Evolutionary conservation across 805 yeast genomes (phyloP).

Genomic region (Zygosaccharomyces lentus): DNA sequence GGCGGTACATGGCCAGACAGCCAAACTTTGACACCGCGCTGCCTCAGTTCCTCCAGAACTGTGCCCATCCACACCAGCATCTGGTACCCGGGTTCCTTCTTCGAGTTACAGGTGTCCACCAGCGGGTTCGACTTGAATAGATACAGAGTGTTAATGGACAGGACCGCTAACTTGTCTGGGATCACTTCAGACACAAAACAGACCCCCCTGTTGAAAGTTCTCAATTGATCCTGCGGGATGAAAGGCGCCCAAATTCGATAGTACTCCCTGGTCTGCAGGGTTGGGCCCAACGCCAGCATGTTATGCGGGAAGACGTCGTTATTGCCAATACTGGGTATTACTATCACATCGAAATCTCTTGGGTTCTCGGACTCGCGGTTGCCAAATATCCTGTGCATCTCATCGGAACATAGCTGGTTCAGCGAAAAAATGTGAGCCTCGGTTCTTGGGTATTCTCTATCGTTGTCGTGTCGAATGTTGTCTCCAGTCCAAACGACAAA

Average conservation of each 20-base stretch:
- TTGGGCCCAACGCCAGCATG: conserved; percentile 80
- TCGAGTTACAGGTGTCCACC: conserved; percentile 71
- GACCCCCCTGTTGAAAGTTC: conserved; percentile 69
- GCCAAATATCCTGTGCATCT: conserved; percentile 50
- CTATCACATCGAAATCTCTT: conserved; percentile 42
- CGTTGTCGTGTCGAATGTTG: conserved; percentile 80
- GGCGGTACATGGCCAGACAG: conserved; percentile 88
- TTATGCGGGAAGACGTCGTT: conserved; percentile 90
- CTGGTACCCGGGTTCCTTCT: conserved; percentile 76
- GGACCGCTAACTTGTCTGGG: conserved; percentile 70
- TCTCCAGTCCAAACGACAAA: conserved; percentile 92
- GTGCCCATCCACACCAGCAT: conserved; percentile 74
- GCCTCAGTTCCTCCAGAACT: conserved; percentile 66
- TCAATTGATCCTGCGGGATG: conserved; percentile 73
- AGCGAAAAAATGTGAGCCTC: conserved; percentile 66
- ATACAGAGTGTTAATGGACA: conserved; percentile 75
- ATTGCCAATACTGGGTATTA: conserved; percentile 76
- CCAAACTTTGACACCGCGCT: conserved; percentile 80
- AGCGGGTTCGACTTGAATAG: conserved; percentile 73
- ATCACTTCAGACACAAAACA: conserved; percentile 74
- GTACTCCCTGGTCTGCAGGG: conserved; percentile 77
- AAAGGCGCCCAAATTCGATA: conserved; percentile 68
- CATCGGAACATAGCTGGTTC: conserved; percentile 54
- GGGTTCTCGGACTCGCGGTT: conserved; percentile 44
- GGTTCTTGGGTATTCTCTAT: conserved; percentile 66